phyloP scores from a whole-genome alignment of 352 stramenopile species.

The Phytophthora quininea region DNA sequence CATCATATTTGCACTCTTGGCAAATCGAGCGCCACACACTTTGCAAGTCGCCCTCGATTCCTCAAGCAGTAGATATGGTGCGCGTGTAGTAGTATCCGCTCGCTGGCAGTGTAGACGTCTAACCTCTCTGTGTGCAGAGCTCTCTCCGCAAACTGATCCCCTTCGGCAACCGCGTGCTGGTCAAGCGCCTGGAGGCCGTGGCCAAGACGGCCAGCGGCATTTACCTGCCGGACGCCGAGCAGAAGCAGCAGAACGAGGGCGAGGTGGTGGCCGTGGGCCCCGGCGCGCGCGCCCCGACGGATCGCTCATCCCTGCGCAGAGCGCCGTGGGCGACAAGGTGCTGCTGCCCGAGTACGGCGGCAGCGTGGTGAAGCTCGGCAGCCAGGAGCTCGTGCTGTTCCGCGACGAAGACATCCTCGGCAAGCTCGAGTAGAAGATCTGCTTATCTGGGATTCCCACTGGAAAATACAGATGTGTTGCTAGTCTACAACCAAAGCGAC shows the following conservation, averaged over 20 bases:
- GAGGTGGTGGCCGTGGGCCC: conserved; percentile 94
- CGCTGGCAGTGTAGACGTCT: too few species aligned
- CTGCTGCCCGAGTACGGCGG: conserved; percentile 97
- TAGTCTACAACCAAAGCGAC: too few species aligned
- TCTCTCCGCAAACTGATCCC: conserved; percentile 91
- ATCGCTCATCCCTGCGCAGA: conserved; percentile 84
- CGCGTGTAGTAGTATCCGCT: not conserved
- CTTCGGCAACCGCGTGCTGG: conserved; percentile 95
- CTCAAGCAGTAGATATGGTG: conserved; percentile 25
- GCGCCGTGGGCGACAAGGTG: conserved; percentile 94
- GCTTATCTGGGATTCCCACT: too few species aligned
- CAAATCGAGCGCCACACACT: conserved; percentile 22
- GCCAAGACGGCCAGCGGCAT: conserved; percentile 94
- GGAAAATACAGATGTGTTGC: too few species aligned
- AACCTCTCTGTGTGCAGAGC: conserved; percentile 23
- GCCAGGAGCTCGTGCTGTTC: conserved; percentile 95
- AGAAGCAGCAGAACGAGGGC: conserved; percentile 94
- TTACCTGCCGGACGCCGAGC: conserved; percentile 92
- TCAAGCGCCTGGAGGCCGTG: conserved; percentile 92
- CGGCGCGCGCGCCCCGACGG: conserved; percentile 91
- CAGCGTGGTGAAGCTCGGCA: conserved; percentile 91
- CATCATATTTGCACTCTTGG: conserved; percentile 1
- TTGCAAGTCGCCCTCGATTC: conserved; percentile 34
- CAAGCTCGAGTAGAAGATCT: conserved; percentile 88
- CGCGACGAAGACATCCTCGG: conserved; percentile 97